Evolutionary conservation across 208 protist genomes (phyloP).

Genomic region (Acanthamoeba lenticulata): DNA sequence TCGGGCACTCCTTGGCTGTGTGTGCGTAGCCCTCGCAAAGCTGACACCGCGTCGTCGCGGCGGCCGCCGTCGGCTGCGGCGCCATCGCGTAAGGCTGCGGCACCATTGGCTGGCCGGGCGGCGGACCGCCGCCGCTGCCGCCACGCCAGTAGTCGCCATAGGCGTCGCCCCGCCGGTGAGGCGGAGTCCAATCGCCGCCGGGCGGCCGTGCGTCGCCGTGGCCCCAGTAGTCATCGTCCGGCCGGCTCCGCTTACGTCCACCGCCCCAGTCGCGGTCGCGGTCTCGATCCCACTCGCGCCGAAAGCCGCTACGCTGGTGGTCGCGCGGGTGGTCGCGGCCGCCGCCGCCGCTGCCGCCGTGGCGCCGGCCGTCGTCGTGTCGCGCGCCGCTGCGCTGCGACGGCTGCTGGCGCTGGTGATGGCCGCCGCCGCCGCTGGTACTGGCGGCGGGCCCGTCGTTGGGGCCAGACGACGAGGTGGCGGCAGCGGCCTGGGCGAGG

Average conservation of each 20-base stretch:
- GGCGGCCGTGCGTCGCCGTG: too few relatives aligned
- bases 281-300: not conserved
- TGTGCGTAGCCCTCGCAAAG: not conserved
- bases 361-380: not conserved
- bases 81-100: not conserved
- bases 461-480: not conserved
- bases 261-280: not conserved
- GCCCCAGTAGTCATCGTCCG: too few relatives aligned
- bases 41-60: not conserved
- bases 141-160: too few relatives aligned
- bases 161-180: too few relatives aligned
- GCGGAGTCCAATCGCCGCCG: too few relatives aligned
- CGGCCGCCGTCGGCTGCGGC: not conserved
- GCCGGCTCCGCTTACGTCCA: too few relatives aligned
- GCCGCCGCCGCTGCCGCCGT: not conserved
- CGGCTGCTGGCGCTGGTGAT: not conserved
- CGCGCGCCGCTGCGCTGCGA: too few relatives aligned
- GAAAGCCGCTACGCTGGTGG: not conserved
- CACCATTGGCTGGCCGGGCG: not conserved
- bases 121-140: not conserved
- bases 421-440: not conserved
- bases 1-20: not conserved
- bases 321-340: not conserved
- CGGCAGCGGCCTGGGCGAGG: not conserved
- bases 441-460: not conserved